Conservation (phyloP, 2,329 filamentous ascomycete species). For the Knufia petricola region DNA sequence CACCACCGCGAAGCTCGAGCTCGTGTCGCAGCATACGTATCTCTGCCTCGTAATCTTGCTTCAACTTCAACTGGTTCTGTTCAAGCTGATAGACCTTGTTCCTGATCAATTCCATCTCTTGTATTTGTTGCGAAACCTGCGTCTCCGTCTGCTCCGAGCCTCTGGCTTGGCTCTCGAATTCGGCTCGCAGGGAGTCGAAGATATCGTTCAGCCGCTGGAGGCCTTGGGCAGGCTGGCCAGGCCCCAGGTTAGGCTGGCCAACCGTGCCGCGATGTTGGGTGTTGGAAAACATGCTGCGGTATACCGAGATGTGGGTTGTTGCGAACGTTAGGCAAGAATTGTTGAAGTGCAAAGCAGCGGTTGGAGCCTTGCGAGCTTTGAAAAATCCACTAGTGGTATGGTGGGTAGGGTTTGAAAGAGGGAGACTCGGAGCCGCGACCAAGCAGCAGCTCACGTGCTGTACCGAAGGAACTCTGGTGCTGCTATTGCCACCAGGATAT, state of each 20-base stretch:
- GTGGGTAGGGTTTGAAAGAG: constrained; percentile 3
- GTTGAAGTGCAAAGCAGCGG: no score
- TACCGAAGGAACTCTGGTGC: no score
- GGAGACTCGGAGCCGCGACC: no score
- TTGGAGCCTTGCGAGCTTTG: constrained; percentile 5
- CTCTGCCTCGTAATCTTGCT: constrained; percentile 92
- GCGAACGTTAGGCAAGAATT: no score
- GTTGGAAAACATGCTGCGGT: constrained; percentile 20
- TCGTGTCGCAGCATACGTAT: constrained; percentile 77
- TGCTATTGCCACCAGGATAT: no score
- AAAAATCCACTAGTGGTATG: no score
- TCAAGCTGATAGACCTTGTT: constrained; percentile 92
- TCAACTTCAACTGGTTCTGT: constrained; percentile 76
- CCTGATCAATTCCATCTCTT: constrained; percentile 89
- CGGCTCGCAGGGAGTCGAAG: constrained; percentile 77
- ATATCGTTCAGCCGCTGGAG: constrained; percentile 76
- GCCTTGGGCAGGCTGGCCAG: constrained; percentile 42
- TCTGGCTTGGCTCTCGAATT: constrained; percentile 79
- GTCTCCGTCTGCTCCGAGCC: constrained; percentile 82
- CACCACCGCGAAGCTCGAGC: constrained; percentile 62
- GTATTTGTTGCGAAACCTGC: constrained; percentile 86
- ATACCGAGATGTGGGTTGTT: background rate
- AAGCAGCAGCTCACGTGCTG: no score
- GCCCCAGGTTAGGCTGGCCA: constrained; percentile 26
- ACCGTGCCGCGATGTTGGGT: constrained; percentile 20